Percentiles rank a stretch among this genome's conserved stretches.
These are phyloP conservation scores for Knoxdaviesia proteae DNA, from an alignment of 2,329 filamentous ascomycete genomes.

Conservation along the genomic window DNA sequence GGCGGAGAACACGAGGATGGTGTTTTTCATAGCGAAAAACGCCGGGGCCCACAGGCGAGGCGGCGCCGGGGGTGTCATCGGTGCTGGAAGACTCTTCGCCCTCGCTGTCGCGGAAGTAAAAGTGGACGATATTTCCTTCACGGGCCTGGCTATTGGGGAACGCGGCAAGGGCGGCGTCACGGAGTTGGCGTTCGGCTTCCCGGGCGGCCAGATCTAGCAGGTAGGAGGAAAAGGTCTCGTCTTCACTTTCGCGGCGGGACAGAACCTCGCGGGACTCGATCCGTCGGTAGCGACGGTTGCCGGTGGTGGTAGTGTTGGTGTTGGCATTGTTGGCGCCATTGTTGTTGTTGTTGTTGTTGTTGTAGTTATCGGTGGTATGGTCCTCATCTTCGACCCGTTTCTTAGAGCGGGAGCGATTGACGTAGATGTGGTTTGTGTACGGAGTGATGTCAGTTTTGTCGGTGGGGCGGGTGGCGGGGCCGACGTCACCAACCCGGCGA, in stretches of 20 bases:
- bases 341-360: too few relatives aligned
- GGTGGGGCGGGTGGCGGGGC: conserved; percentile 38
- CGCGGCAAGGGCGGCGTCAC: conserved; percentile 54
- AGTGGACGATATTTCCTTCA: conserved; percentile 52
- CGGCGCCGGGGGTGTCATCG: conserved; percentile 7
- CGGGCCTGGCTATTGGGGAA: conserved; percentile 53
- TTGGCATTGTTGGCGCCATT: too few relatives aligned
- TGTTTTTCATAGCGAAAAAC: too few relatives aligned
- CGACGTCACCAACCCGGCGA: conserved; percentile 42
- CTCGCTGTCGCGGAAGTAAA: conserved; percentile 43
- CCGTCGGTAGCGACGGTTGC: not conserved
- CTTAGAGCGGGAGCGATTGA: conserved; percentile 9
- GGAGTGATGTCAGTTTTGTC: conserved; percentile 56
- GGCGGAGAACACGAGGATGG: conserved; percentile 16
- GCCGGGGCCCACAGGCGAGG: not conserved
- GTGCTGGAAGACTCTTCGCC: conserved; percentile 27
- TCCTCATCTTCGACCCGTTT: conserved; percentile 1
- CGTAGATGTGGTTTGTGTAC: conserved; percentile 40
- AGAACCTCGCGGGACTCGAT: not conserved
- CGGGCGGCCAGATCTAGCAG: conserved; percentile 61
- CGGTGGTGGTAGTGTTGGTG: not conserved
- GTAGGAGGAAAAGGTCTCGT: conserved; percentile 57
- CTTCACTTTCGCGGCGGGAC: conserved; percentile 45
- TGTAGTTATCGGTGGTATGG: conserved; percentile 1
- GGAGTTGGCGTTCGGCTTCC: conserved; percentile 60